Conservation (phyloP, 306 rosid genomes). For the Medicago arabica region DNA sequence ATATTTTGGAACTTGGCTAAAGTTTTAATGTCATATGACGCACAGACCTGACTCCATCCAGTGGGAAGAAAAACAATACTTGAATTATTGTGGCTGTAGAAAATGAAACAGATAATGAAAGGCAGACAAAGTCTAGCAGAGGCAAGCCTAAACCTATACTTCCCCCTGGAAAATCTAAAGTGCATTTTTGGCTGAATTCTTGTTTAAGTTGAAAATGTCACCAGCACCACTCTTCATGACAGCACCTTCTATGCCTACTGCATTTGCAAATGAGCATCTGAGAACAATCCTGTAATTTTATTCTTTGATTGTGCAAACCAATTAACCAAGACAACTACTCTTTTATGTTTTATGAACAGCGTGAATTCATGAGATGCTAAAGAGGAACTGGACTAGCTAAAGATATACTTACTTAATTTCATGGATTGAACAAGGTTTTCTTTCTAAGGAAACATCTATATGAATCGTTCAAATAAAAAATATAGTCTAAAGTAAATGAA, state of each 20-base stretch:
- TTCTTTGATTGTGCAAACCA: not conserved
- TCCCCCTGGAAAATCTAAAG: not conserved
- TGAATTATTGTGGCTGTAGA: not conserved
- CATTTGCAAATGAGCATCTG: not conserved
- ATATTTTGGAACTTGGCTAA: conserved; percentile 5
- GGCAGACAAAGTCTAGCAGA: not conserved
- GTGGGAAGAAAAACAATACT: not conserved
- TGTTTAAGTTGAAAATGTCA: not conserved
- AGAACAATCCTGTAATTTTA: not conserved
- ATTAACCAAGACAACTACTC: not conserved
- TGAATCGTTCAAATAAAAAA: conserved; percentile 10
- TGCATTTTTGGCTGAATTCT: not conserved
- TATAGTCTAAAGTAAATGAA: not conserved
- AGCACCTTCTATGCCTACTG: not conserved
- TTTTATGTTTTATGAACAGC: not conserved
- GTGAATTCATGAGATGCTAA: not conserved
- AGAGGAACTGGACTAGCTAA: not conserved
- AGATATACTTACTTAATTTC: not conserved
- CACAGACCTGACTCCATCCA: not conserved
- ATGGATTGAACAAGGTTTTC: not conserved
- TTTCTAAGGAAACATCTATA: conserved; percentile 12
- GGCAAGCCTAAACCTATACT: not conserved
- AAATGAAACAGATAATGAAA: conserved; percentile 2
- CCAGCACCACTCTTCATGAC: not conserved
- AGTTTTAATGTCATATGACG: conserved; percentile 17